phyloP scores from a whole-genome alignment of 1,139 yeast genomes.

The Kodamaea ohmeri region DNA sequence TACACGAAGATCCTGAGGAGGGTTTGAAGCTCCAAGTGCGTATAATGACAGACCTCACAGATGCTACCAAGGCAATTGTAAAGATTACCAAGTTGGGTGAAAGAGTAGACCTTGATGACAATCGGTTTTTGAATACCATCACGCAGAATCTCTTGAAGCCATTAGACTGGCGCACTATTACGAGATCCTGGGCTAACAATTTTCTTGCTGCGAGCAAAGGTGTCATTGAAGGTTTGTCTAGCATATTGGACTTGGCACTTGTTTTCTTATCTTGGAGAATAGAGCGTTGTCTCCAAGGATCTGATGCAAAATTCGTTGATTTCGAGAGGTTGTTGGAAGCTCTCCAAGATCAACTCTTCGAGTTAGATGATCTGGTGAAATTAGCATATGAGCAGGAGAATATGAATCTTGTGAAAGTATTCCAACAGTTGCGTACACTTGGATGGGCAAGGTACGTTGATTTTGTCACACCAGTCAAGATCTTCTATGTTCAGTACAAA shows the following conservation, averaged over 20 bases:
- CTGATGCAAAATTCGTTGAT: constrained; percentile 18
- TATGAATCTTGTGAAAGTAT: constrained; percentile 15
- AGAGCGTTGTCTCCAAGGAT: constrained; percentile 27
- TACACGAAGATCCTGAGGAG: constrained; percentile 11
- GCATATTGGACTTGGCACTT: constrained; percentile 26
- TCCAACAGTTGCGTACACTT: constrained; percentile 26
- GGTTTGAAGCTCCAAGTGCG: constrained; percentile 19
- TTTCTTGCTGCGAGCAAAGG: constrained; percentile 18
- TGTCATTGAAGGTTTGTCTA: constrained; percentile 18
- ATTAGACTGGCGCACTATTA: constrained; percentile 20
- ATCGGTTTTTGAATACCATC: constrained; percentile 16
- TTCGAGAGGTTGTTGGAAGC: constrained; percentile 8
- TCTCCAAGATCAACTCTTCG: constrained; percentile 2
- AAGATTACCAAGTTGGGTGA: constrained; percentile 32
- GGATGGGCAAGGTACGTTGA: constrained; percentile 31
- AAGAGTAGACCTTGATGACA: constrained; percentile 16
- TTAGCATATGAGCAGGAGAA: constrained; percentile 5
- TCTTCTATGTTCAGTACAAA: constrained; percentile 33
- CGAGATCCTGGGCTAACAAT: constrained; percentile 22
- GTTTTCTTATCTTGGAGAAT: constrained; percentile 34
- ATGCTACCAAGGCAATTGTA: constrained; percentile 19
- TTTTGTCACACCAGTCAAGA: constrained; percentile 30
- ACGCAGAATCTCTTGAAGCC: constrained; percentile 19
- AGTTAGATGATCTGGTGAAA: constrained; percentile 6
- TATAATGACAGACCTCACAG: constrained; percentile 17